Base-by-base conservation (phyloP, 345 rosid genomes). In the Jatropha curcas region DNA sequence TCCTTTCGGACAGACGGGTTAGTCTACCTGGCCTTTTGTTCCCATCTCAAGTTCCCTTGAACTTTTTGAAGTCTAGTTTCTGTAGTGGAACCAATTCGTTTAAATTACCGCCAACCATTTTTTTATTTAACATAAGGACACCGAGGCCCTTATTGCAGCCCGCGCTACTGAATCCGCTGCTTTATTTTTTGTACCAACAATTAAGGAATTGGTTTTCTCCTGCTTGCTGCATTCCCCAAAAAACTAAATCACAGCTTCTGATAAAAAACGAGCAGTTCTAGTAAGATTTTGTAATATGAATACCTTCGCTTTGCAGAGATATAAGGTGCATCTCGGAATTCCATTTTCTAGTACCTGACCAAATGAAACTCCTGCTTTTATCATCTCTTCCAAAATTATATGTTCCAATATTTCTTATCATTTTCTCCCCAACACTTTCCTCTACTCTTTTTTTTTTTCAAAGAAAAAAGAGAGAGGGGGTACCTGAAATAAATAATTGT, bases 21-120 rank as follows among this genome's bases (percentile, higher is more conserved):
- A 77, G 43, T 77, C 31, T 48, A 48, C 70, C 66, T 28, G 19
- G n/a, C n/a, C 65, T 56, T 76, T 71, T 64, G 52, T 75, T 68
- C 52, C 22, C 2, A 24, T 76, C 71, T 76, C 58, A 76, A 70
- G 60, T 63, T 35, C 71, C n/a, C 70, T n/a, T n/a, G n/a, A 13
- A 70, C n/a, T n/a, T n/a, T n/a, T n/a, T n/a, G n/a, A n/a, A 70
- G 58, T 39, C 25, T 57, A 20, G 34, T 70, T 70, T 70, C 5
- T 53, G 71, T n/a, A 63, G 66, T 71, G 71, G 66, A 70, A n/a
- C 14, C 41, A 63, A 60, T 51, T 0, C 13, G n/a, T n/a, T n/a
- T 61, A 50, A 50, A 20, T 37, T 61, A 35, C 55, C 35, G 12
- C 39, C 0, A 6, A 24, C 11, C 12, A 57, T n/a, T 70, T 58